Evolutionary conservation across 2,329 filamentous ascomycete species (phyloP).

Genomic region (Dactylellina parvicollis): DNA sequence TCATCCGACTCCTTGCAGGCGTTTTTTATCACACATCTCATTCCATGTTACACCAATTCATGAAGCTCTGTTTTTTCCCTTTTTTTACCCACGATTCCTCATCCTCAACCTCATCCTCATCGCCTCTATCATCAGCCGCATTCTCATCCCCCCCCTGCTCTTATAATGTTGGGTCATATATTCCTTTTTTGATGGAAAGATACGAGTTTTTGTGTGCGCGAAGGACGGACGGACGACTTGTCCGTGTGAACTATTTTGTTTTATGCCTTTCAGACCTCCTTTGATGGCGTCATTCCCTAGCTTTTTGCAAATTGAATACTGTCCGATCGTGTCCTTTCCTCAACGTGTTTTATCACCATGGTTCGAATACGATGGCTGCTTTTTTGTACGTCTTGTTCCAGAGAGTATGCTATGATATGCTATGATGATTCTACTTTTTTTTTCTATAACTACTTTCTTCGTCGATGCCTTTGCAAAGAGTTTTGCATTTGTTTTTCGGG

Average conservation of each 20-base stretch:
- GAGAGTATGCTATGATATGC: constrained; percentile 5
- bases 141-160: neutral
- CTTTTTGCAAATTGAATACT: constrained; percentile 52
- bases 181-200: constrained; percentile 23
- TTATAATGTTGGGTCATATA: constrained; percentile 34
- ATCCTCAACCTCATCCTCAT: neutral
- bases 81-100: constrained; percentile 23
- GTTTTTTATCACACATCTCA: constrained; percentile 26
- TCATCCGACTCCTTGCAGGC: constrained; percentile 11
- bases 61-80: constrained; percentile 28
- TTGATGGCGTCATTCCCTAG: constrained; percentile 37
- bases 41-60: constrained; percentile 45
- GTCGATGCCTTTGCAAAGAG: neutral
- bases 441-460: neutral
- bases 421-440: neutral
- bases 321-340: constrained; percentile 56
- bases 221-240: constrained; percentile 17
- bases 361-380: constrained; percentile 49
- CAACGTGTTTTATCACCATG: neutral
- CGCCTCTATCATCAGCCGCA: neutral
- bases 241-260: neutral
- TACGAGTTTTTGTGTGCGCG: constrained; percentile 3
- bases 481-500: neutral
- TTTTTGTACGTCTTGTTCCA: neutral
- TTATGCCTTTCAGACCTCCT: constrained; percentile 22